Conservation (phyloP, 768 basidiomycete species). For the Agaricus subrufescens region DNA sequence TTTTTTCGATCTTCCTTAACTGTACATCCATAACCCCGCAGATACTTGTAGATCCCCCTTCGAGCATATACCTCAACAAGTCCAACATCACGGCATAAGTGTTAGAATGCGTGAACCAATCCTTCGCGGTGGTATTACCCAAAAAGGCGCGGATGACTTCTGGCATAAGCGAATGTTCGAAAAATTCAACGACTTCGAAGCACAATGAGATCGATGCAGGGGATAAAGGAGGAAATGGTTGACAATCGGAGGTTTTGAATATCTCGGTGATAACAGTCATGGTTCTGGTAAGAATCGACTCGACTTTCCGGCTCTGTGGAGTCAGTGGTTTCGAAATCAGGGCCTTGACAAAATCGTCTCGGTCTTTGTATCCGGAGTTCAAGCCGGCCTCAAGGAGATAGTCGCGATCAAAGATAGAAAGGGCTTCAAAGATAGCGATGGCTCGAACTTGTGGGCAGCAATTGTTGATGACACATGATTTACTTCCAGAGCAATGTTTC, state of each 20-base stretch:
- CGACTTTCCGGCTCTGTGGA: neutral
- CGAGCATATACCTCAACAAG: slow-evolving; percentile 17
- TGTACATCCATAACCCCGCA: slow-evolving; percentile 16
- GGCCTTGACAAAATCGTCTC: slow-evolving; percentile 10
- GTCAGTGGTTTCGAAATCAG: slow-evolving; percentile 5
- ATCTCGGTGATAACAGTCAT: slow-evolving; percentile 2
- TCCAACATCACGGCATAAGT: slow-evolving; percentile 27
- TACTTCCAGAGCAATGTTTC: slow-evolving; percentile 21
- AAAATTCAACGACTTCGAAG: neutral
- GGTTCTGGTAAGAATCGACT: neutral
- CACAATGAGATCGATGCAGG: neutral
- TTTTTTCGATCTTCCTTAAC: slow-evolving; percentile 15
- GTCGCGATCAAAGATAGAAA: slow-evolving; percentile 26
- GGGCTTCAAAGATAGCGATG: slow-evolving; percentile 28
- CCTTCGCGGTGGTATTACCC: slow-evolving; percentile 23
- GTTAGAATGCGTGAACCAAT: slow-evolving; percentile 31
- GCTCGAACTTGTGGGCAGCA: slow-evolving; percentile 27
- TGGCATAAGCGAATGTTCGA: slow-evolving; percentile 21
- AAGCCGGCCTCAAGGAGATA: slow-evolving; percentile 21
- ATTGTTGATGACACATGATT: slow-evolving; percentile 22
- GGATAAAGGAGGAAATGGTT: neutral
- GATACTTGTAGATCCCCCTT: slow-evolving; percentile 11
- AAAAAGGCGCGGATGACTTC: slow-evolving; percentile 29
- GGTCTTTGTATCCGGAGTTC: neutral
- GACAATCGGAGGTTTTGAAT: neutral